Evolutionary conservation across 345 rosid species (phyloP).

Genomic region (Arabidopsis suecica): DNA sequence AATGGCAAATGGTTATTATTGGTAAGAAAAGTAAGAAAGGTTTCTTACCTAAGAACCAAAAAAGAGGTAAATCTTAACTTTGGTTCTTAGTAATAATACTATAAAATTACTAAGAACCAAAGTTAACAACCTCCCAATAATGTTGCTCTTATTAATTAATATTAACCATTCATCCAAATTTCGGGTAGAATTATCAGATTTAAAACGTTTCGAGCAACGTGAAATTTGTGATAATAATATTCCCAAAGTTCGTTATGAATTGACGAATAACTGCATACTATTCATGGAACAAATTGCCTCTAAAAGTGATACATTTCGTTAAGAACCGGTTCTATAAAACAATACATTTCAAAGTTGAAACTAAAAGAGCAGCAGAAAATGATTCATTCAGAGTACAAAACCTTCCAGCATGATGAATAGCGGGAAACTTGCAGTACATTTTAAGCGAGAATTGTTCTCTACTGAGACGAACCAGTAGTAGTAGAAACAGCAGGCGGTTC

Average conservation of each 20-base stretch:
- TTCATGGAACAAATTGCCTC: not conserved
- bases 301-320: slow-evolving; percentile 2
- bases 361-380: not conserved
- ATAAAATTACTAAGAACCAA: too few species aligned
- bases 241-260: not conserved
- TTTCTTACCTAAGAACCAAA: too few species aligned
- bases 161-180: not conserved
- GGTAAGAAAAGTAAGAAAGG: too few species aligned
- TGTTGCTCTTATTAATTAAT: too few species aligned
- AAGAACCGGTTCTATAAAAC: not conserved
- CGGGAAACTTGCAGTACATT: slow-evolving; percentile 3
- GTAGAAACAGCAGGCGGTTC: slow-evolving; percentile 28
- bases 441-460: slow-evolving; percentile 25
- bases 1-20: too few species aligned
- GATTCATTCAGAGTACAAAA: slow-evolving; percentile 23
- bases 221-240: not conserved
- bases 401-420: not conserved
- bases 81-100: too few species aligned
- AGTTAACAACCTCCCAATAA: too few species aligned
- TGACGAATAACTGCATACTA: too few species aligned
- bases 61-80: too few species aligned
- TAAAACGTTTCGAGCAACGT: not conserved
- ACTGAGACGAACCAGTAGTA: slow-evolving; percentile 24
- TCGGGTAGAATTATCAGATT: too few species aligned
- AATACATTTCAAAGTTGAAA: slow-evolving; percentile 19